Evolutionary conservation across 352 stramenopile species (phyloP), one percentile per base, ranked within the genome.

Genomic region (Phytophthora crassamura): DNA sequence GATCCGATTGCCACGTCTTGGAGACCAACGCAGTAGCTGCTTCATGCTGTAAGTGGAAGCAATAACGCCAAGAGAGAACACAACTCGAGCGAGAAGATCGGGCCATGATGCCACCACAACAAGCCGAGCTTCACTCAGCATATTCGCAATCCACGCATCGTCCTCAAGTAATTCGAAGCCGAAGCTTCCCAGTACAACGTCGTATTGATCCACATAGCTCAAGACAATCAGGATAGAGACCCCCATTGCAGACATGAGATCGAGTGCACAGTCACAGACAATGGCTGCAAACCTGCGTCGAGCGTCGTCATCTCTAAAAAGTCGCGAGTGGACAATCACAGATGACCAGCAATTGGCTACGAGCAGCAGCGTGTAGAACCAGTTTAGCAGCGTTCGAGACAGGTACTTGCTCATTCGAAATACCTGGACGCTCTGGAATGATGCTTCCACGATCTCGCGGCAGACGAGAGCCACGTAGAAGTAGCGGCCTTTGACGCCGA

Each of bases 101-200:
- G 20, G n/a, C 47, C 63, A 75, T 7, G 59, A 74, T 15, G 33
- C 36, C n/a, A 74, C 58, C 2, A 74, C 20, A 2, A 70, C 48
- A 3, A 70, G n/a, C 16, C 59, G 53, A n/a, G 54, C 30, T 50
- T 70, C 48, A 32, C 62, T 61, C 7, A 64, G 10, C 55, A 64
- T 54, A n/a, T 56, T 25, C 20, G 56, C 55, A 34, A 42, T 38
- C 45, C 36, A 56, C 11, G 41, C 34, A 18, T 56, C 35, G 32
- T 55, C 36, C 3, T 25, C 2, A 25, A 25, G 22, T 3, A 25
- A 25, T 25, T 20, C 41, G 61, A 12, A 82, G 53, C 10, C 14
- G 16, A 46, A 34, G 22, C 11, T n/a, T 32, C 22, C 48, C 14
- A 32, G 43, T 7, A 30, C 32, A 39, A 34, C 18, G 15, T 16